phyloP scores from a whole-genome alignment of 2,329 filamentous ascomycete species.

The Metarhizium humberi region DNA sequence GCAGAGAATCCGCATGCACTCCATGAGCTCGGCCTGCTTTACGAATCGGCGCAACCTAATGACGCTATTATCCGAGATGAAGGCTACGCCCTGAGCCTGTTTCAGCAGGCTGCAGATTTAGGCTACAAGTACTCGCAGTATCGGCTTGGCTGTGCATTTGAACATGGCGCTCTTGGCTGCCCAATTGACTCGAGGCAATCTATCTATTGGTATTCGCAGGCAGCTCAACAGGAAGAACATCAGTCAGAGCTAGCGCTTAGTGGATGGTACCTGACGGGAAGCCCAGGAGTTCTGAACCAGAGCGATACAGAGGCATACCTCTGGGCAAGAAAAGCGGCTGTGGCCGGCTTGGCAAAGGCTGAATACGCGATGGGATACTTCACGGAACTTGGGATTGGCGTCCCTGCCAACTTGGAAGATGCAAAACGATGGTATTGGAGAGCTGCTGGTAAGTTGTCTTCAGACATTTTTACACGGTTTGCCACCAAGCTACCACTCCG shows the following conservation, averaged over 20 bases:
- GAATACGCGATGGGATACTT: constrained; percentile 98
- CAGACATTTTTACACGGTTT: background rate
- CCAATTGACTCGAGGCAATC: constrained; percentile 74
- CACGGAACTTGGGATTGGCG: constrained; percentile 88
- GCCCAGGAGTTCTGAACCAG: constrained; percentile 77
- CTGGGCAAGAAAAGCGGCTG: constrained; percentile 90
- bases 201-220: constrained; percentile 89
- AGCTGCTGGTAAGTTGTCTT: constrained; percentile 67
- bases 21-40: constrained; percentile 70
- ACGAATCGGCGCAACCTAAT: constrained; percentile 54
- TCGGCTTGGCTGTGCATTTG: constrained; percentile 76
- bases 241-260: constrained; percentile 78
- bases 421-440: constrained; percentile 98
- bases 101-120: constrained; percentile 74
- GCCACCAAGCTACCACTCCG: background rate
- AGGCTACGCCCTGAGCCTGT: constrained; percentile 69
- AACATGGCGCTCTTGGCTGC: constrained; percentile 79
- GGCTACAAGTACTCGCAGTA: constrained; percentile 96
- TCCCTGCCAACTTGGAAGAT: constrained; percentile 78
- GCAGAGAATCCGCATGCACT: constrained; percentile 87
- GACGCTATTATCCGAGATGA: constrained; percentile 76
- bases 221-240: constrained; percentile 88
- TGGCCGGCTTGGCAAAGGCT: constrained; percentile 80
- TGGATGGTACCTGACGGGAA: constrained; percentile 93
- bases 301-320: constrained; percentile 94